These are phyloP conservation scores for Sclerotinia nivalis DNA, from an alignment of 2,329 filamentous ascomycete genomes.

Conservation along the genomic window DNA sequence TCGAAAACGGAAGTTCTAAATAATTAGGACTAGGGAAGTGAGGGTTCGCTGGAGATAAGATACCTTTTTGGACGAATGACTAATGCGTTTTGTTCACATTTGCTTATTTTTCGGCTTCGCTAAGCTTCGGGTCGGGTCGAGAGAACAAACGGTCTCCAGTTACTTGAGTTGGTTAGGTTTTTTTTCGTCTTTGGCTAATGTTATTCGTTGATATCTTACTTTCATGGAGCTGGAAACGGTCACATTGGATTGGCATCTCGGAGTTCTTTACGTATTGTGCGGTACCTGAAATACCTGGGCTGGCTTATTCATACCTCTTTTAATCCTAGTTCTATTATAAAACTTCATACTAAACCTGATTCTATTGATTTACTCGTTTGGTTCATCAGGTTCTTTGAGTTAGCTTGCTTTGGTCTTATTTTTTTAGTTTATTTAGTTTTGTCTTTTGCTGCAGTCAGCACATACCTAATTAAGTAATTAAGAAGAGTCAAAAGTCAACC, in stretches of 20 bases:
- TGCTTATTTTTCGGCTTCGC: not conserved
- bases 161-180: not conserved
- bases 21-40: not conserved
- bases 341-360: not conserved
- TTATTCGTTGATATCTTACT: not conserved
- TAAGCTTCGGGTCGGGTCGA: conserved; percentile 19
- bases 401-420: not conserved
- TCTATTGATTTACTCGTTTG: not conserved
- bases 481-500: not conserved
- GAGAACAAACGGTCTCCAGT: not conserved
- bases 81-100: conserved; percentile 17
- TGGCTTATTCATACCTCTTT: conserved; percentile 10
- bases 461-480: conserved; percentile 1
- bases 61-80: conserved; percentile 9
- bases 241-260: conserved; percentile 16
- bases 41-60: not conserved
- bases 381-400: not conserved
- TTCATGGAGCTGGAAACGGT: conserved; percentile 4
- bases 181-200: not conserved
- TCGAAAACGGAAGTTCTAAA: conserved; percentile 9
- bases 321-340: conserved; percentile 13
- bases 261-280: not conserved
- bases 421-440: not conserved
- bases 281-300: not conserved
- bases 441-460: conserved; percentile 17